Conservation (phyloP, 2,329 filamentous ascomycete genomes). For the Aureobasidium pullulans region DNA sequence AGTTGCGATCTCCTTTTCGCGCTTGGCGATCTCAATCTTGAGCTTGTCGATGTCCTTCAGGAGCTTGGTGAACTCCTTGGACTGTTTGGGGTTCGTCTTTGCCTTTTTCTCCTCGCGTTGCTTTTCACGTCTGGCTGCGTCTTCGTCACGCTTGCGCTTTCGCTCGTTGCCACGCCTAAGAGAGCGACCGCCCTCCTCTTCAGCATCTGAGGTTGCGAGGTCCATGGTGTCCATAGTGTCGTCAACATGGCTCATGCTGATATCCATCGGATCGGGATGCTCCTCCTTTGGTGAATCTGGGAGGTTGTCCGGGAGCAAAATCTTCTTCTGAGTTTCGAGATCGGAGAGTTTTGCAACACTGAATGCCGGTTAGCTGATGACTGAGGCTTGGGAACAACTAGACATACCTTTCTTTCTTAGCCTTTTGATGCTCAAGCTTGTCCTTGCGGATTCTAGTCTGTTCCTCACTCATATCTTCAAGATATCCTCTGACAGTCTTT, state of each 20-base stretch:
- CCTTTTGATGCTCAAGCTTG: slow-evolving; percentile 85
- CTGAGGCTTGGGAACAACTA: not conserved
- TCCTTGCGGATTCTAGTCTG: slow-evolving; percentile 95
- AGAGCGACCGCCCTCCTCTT: slow-evolving; percentile 60
- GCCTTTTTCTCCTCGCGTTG: slow-evolving; percentile 57
- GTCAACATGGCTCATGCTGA: slow-evolving; percentile 20
- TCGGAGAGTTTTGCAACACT: slow-evolving; percentile 33
- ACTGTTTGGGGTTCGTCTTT: slow-evolving; percentile 52
- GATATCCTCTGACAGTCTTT: slow-evolving; percentile 75
- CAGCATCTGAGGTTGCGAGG: slow-evolving; percentile 46
- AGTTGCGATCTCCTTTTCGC: slow-evolving; percentile 75
- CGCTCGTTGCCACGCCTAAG: slow-evolving; percentile 51
- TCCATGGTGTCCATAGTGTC: slow-evolving; percentile 51
- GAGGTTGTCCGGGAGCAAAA: slow-evolving; percentile 64
- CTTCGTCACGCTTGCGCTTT: slow-evolving; percentile 47
- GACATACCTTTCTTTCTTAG: slow-evolving; percentile 46
- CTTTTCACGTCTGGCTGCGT: slow-evolving; percentile 59
- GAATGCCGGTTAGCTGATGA: not conserved
- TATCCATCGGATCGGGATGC: slow-evolving; percentile 39
- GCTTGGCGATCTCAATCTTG: slow-evolving; percentile 68
- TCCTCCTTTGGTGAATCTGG: slow-evolving; percentile 51
- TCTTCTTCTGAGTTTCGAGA: slow-evolving; percentile 66
- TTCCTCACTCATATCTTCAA: slow-evolving; percentile 85
- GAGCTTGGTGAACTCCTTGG: slow-evolving; percentile 82
- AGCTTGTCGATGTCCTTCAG: slow-evolving; percentile 84